Conservation (phyloP, 2,329 filamentous ascomycete genomes). For the Botrytis sinoallii region DNA sequence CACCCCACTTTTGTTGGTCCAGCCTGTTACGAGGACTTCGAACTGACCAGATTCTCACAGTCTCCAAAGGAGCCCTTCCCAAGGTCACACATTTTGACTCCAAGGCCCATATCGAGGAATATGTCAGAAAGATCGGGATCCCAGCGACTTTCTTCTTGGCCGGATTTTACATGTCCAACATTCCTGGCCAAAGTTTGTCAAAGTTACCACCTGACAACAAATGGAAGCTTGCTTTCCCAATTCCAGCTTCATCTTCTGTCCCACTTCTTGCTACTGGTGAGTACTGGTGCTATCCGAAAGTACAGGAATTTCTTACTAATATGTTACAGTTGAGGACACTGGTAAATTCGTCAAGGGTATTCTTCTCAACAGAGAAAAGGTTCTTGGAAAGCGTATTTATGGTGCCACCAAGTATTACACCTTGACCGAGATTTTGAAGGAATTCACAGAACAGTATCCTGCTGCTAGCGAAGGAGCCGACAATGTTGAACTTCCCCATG, state of each 20-base stretch:
- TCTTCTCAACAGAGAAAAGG: slow-evolving; percentile 37
- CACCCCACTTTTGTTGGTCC: neutral
- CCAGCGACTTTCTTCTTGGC: slow-evolving; percentile 49
- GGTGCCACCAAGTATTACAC: slow-evolving; percentile 46
- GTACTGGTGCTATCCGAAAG: neutral
- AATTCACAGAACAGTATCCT: slow-evolving; percentile 42
- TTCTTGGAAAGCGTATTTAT: slow-evolving; percentile 45
- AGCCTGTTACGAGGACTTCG: neutral
- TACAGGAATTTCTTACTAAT: neutral
- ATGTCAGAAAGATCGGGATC: slow-evolving; percentile 40
- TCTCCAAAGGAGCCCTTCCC: slow-evolving; percentile 42
- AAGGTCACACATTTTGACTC: slow-evolving; percentile 42
- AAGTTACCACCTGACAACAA: slow-evolving; percentile 34
- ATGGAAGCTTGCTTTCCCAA: slow-evolving; percentile 34
- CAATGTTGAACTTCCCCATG: slow-evolving; percentile 40
- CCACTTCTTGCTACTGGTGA: slow-evolving; percentile 37
- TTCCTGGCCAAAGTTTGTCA: slow-evolving; percentile 33
- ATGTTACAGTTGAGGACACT: slow-evolving; percentile 33
- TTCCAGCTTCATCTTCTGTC: slow-evolving; percentile 35
- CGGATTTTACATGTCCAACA: slow-evolving; percentile 52
- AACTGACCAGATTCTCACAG: slow-evolving; percentile 28
- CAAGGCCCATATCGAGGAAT: slow-evolving; percentile 42
- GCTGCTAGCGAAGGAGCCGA: slow-evolving; percentile 42
- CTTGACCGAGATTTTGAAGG: slow-evolving; percentile 40
- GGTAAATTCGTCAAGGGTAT: slow-evolving; percentile 39